Base-by-base conservation (phyloP, 2,329 filamentous ascomycete species). In the Diplodia mutila region DNA sequence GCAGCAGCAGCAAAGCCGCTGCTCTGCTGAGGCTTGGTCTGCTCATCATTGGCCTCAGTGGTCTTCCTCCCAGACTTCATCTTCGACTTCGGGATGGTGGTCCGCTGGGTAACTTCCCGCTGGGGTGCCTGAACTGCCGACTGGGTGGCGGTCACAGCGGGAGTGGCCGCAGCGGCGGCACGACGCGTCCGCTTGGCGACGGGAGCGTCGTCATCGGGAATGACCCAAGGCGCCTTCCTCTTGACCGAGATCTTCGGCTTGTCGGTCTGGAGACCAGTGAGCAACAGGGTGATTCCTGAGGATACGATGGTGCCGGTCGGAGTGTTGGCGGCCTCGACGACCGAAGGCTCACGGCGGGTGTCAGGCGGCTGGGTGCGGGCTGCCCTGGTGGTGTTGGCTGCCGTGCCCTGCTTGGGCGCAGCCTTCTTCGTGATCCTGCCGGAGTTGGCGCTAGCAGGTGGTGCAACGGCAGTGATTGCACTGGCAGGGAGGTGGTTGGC, bases 21-120 rank as follows among this genome's bases (percentile, higher is more conserved):
- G 18, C 42, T 46, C 7, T 4, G 5, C 42, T 46, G 42, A 1
- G 42, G 42, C 5, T 11, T n/a, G 18, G 0, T 3, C 12, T 18
- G 14, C 4, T n/a, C 1, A 2, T 42, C 14, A 18, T 3, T 6
- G 29, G 5, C 29, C 8, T 42, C 16, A n/a, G 39, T 7, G 39
- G 6, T 2, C 14, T 6, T 7, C 2, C 14, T 14, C 16, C 18
- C 39, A 18, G 16, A 0, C 1, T 14, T 4, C 0, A 4, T 8
- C 14, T 4, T n/a, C 7, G 39, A 42, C 1, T 4, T 4, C 39
- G 5, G 7, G 2, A 6, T 7, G 3, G 18, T 21, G n/a, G 18
- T 9, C 0, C 7, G 2, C 18, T 46, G 18, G 7, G 2, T 11
- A 2, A 4, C 14, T 18, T 21, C 7, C 1, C 21, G 42, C 42